Base-by-base conservation (phyloP, 2,329 filamentous ascomycete genomes). In the Leptographium procerum region DNA sequence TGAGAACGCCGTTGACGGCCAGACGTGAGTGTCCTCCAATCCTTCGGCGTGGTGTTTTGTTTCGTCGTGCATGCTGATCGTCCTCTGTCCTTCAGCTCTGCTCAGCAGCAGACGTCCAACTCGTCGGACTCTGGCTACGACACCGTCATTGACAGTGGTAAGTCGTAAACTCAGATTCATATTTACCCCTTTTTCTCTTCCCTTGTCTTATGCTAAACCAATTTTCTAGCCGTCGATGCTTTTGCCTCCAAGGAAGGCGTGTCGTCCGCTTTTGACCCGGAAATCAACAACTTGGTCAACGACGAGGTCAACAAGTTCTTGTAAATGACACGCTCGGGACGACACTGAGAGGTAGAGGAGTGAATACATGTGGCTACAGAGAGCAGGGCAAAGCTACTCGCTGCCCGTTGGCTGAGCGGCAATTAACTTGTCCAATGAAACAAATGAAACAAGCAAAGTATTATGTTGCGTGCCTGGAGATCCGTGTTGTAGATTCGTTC, bases 211-310 rank as follows among this genome's bases (percentile, higher is more conserved):
- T 48, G n/a, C 26, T 22, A 26, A 45, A 28, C 4, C 13, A 19
- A n/a, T n/a, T 19, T 24, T 1, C 28, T 48, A 71, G 69, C 64
- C 29, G 57, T 71, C 60, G 68, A 71, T 50, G 61, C 65, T 33
- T 65, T 68, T 29, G 69, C 69, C 14, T 61, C 61, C 56, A 69
- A 69, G 62, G 70, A 71, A 59, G 70, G 68, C 19, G 4, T 71
- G 4, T 64, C 69, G 2, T 65, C 69, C 26, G 65, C 62, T 13
- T 11, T 66, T 1, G 68, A 71, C 58, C 67, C 69, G 2, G 68
- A 68, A 62, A 63, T 71, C 59, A 71, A 70, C 66, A 70, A 70
- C 60, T 29, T 68, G 13, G 67, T 69, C 61, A 71, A 71, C 61
- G 63, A 69, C 13, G 69, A 67, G 60, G 51, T 69, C 57, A 71